Evolutionary conservation across 345 rosid species (phyloP), one percentile per base, ranked within the genome.

Genomic region (Aurinia saxatilis): DNA sequence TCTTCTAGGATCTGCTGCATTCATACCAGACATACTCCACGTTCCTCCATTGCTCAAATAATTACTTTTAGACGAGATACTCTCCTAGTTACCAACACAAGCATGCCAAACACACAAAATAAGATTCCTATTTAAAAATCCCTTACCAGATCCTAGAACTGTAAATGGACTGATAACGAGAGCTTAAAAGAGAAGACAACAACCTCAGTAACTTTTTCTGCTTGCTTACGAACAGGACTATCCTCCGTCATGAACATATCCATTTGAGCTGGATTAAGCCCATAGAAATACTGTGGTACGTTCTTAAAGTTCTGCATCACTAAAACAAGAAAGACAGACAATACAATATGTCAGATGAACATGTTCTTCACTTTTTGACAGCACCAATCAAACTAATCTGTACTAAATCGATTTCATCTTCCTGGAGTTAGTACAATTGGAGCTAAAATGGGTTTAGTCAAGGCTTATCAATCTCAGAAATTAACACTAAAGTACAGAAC

Each of bases 211-310:
- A 84, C 84, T 48, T 75, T 78, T 70, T 79, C 91, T 2, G 96
- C 62, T 65, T 83, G 93, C 65, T 80, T 72, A 48, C 79, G 77
- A 8, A 67, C 64, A 35, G 86, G 95, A 75, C 80, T 85, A 72
- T 85, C 90, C 74, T 84, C 93, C 0, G 91, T 83, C 96, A 85
- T 82, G 81, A 93, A 85, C 97, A 89, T 87, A 63, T 81, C 82
- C 90, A 93, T 75, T 59, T 93, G 99, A 49, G 91, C 74, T 50
- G 89, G 78, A 59, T 75, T 53, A 42, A 89, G 97, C 54, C 99
- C 99, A 67, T 92, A 92, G 47, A 92, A 82, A 75, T 70, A 71
- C 25, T 63, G 70, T 0, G 98, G 95, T 16, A 87, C 90, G 57
- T 78, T 85, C 68, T 87, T 89, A 80, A 63, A 92, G 78, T 92